phyloP scores from a whole-genome alignment of 2,329 filamentous ascomycete genomes.

The Fusarium decemcellulare region DNA sequence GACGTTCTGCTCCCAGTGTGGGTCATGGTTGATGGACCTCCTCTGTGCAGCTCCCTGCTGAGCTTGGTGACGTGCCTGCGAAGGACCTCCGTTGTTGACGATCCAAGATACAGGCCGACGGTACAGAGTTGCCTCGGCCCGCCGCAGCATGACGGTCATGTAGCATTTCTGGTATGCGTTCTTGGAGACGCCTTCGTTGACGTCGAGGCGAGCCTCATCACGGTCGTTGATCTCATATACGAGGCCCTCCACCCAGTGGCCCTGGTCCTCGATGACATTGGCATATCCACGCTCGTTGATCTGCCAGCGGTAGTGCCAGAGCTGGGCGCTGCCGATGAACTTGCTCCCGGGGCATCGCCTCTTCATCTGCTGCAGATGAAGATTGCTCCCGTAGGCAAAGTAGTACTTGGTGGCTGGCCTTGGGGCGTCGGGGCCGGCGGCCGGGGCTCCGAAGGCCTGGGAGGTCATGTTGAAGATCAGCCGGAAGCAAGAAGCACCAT shows the following conservation, averaged over 20 bases:
- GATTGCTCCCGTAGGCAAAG: conserved; percentile 64
- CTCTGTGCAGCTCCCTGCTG: conserved; percentile 33
- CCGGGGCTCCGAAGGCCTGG: conserved; percentile 31
- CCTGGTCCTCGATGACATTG: conserved; percentile 55
- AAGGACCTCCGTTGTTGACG: conserved; percentile 54
- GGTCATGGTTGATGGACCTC: conserved; percentile 34
- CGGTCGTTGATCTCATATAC: conserved; percentile 55
- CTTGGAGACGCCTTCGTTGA: conserved; percentile 57
- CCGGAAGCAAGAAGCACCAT: conserved; percentile 43
- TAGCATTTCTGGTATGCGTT: conserved; percentile 56
- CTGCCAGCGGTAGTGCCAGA: conserved; percentile 59
- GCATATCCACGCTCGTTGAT: conserved; percentile 64
- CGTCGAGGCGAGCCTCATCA: conserved; percentile 57
- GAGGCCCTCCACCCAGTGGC: conserved; percentile 57
- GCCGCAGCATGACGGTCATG: conserved; percentile 51
- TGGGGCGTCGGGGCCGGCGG: conserved; percentile 30
- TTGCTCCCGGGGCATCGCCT: conserved; percentile 58
- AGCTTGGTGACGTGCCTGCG: conserved; percentile 43
- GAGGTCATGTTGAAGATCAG: conserved; percentile 42
- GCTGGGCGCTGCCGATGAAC: conserved; percentile 55
- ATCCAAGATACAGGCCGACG: conserved; percentile 56
- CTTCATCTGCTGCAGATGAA: conserved; percentile 61
- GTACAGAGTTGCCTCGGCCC: conserved; percentile 52
- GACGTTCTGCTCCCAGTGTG: conserved; percentile 49
- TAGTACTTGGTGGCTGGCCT: conserved; percentile 53